Evolutionary conservation across 2,329 filamentous ascomycete genomes (phyloP), one percentile per base, ranked within the genome.

Genomic region (Hypoxylon sp.): DNA sequence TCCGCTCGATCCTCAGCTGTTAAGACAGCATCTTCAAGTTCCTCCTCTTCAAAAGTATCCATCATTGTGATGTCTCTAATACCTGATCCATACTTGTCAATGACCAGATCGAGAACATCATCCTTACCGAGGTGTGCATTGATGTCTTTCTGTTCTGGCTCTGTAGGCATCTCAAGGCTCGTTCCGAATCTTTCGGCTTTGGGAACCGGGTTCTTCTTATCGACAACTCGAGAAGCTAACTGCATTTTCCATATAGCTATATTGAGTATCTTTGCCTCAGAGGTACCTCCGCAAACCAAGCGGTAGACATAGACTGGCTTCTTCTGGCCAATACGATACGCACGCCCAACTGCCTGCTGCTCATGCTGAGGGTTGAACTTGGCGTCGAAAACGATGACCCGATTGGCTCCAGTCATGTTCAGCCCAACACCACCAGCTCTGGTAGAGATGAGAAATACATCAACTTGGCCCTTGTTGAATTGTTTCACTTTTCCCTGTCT

Each of bases 301-400:
- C 92, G 91, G 80, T 98, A 98, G 1, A 98, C 94, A 76, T 88
- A 94, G 0, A 97, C 94, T 0, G 87, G 85, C 73, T 94, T 96
- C 39, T 81, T 83, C 78, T 98, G 94, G 0, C 94, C 94, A 35
- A 98, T 87, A 0, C 94, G 92, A 79, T 96, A 97, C 0, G 93
- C 91, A 58, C 94, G 87, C 1, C 94, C 94, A 55, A 97, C 88
- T 1, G 94, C 94, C 80, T 98, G 94, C 74, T 94, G 91, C 78
- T 97, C 94, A 76, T 90, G 85, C 4, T 90, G 86, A 0, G 94
- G 94, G 70, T 94, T 96, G 81, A 90, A 97, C 67, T 86, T 85
- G 75, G 92, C 93, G 77, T 98, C 94, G 62, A 97, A 92, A 19
- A 98, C 91, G 19, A 98, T 87, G 0, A 97, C 92, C 19, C 94